phyloP scores from a whole-genome alignment of 805 yeast genomes.

The Cyberlindnera bimundalis region DNA sequence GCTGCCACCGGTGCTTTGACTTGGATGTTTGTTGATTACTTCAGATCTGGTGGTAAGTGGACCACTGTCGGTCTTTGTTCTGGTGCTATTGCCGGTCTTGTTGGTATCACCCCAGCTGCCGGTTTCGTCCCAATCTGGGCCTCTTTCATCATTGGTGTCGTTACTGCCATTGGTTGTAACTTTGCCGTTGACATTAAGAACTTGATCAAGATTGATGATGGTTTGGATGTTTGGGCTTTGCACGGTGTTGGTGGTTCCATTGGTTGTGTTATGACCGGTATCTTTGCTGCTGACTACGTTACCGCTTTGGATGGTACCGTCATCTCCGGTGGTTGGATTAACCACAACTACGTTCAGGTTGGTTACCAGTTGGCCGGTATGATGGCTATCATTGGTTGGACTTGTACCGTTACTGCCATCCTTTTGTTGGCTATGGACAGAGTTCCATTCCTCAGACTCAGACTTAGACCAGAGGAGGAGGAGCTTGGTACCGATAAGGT shows the following conservation, averaged over 20 bases:
- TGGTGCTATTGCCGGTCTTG: slow-evolving; percentile 92
- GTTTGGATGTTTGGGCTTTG: slow-evolving; percentile 89
- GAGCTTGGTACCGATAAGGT: slow-evolving; percentile 83
- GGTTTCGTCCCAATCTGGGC: slow-evolving; percentile 94
- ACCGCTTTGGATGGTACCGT: slow-evolving; percentile 76
- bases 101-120: slow-evolving; percentile 95
- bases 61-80: slow-evolving; percentile 92
- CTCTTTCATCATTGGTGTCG: slow-evolving; percentile 77
- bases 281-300: slow-evolving; percentile 89
- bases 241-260: slow-evolving; percentile 92
- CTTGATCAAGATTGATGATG: slow-evolving; percentile 78
- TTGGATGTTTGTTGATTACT: slow-evolving; percentile 88
- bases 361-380: slow-evolving; percentile 87
- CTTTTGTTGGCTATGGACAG: slow-evolving; percentile 64
- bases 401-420: slow-evolving; percentile 68
- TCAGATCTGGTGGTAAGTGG: slow-evolving; percentile 81
- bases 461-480: slow-evolving; percentile 86
- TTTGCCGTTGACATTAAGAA: slow-evolving; percentile 79
- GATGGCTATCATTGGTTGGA: slow-evolving; percentile 67
- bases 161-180: slow-evolving; percentile 77
- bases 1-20: slow-evolving; percentile 91
- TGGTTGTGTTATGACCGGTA: slow-evolving; percentile 83
- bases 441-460: slow-evolving; percentile 76
- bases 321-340: slow-evolving; percentile 84
- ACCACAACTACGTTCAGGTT: slow-evolving; percentile 76